Evolutionary conservation across 2,329 filamentous ascomycete species (phyloP), one percentile per base, ranked within the genome.

Genomic region (Claviceps arundinis): DNA sequence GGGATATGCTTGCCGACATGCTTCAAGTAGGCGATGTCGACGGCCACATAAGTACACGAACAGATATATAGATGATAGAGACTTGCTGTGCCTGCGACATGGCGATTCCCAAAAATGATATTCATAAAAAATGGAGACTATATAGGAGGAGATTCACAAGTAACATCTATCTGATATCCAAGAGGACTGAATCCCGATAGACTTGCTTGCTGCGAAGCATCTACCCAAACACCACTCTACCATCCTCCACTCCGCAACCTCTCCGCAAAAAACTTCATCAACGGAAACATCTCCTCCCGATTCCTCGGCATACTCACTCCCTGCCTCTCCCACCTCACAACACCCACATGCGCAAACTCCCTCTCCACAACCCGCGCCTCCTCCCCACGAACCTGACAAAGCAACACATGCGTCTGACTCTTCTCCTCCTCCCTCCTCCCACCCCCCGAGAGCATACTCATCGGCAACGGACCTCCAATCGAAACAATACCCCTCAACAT

Each of bases 251-350:
- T 58, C 34, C 52, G 61, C 17, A 93, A 66, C 60, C 84, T 76
- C 49, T 84, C 76, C 0, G 84, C 83, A 60, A 89, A 77, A 60
- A 84, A 96, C 62, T 85, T 80, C 89, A 96, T 96, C 55, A 96
- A 77, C 0, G 90, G 89, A 61, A 90, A 63, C 77, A 94, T 90
- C 73, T 97, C 90, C 11, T 94, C 89, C 50, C 85, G 75, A 63
- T 76, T 84, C 46, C 74, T 72, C n/a, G 89, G 89, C 90, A 96
- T 95, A 1, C 77, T 77, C 65, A 95, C 88, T 5, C 84, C 86
- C 2, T 65, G 67, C 62, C 83, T 80, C 61, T 75, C 78, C 81
- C 87, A 93, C 61, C 78, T 78, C 52, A 81, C 81, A 56, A 83
- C 74, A 64, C 81, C 75, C 22, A 88, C 81, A 60, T 81, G 74